Evolutionary conservation across 192 early-diverging fungal species (phyloP), one percentile per base, ranked within the genome.

Genomic region (Cetraspora pellucida): DNA sequence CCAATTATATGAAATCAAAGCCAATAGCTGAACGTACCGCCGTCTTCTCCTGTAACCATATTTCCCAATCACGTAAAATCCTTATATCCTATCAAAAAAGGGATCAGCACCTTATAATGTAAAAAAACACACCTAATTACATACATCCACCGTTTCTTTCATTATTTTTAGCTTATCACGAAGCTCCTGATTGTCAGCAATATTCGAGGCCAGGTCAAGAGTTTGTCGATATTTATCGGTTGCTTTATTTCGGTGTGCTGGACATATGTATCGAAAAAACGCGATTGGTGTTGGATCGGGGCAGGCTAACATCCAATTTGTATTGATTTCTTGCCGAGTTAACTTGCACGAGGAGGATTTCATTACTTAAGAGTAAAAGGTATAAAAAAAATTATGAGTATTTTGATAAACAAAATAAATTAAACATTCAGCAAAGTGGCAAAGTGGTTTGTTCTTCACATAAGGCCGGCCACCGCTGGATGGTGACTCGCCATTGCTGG

Each of bases 231-330:
- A 77, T 37, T 77, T 77, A 17, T 70, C 46, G 50, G 45, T 25
- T 67, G 77, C 77, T 70, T 59, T 28, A 77, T 58, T 25, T 68
- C 50, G 19, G 44, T 77, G 66, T 23, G 54, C 59, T 77, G 50
- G 68, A 47, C 49, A 77, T 66, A 69, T 69, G n/a, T 45, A n/a
- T 74, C 14, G 67, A 67, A 66, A 66, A 66, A 66, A 66, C 13
- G 64, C 64, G 43, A 66, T 27, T 44, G 31, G 64, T 43, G 64
- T 66, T 66, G 64, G 31, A 66, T 66, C 1, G 13, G 64, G 14
- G 43, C 31, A 66, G 43, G 64, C 31, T 66, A 66, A 37, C 13
- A n/a, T n/a, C n/a, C n/a, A n/a, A n/a, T n/a, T n/a, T n/a, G n/a
- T n/a, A n/a, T n/a, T n/a, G n/a, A n/a, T n/a, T n/a, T n/a, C n/a